phyloP scores from a whole-genome alignment of 164 flowering plant genomes.

The Umbellularia californica region DNA sequence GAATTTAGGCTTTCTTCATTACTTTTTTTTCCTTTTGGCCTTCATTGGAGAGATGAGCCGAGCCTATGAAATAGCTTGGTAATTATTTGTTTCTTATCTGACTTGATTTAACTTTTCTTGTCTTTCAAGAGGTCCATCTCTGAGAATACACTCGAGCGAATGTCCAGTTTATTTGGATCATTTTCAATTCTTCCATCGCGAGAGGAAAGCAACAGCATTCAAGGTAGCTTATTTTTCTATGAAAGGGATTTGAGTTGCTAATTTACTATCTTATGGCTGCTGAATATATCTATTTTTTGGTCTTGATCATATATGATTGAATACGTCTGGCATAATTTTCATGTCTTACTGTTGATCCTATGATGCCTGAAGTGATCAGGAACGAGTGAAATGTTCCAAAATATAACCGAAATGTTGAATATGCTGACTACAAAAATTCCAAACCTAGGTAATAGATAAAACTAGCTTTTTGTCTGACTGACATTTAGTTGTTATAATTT shows the following conservation, averaged over 20 bases:
- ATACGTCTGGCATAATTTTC: background rate
- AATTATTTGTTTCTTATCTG: background rate
- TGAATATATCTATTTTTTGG: background rate
- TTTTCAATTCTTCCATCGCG: constrained; percentile 52
- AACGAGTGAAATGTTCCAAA: too few relatives aligned
- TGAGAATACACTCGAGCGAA: constrained; percentile 63
- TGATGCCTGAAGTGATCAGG: too few relatives aligned
- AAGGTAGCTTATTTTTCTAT: background rate
- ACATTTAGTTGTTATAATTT: too few relatives aligned
- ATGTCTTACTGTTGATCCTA: background rate
- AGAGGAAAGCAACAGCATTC: constrained; percentile 56
- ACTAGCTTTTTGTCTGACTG: too few relatives aligned
- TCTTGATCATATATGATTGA: background rate
- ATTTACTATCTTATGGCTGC: background rate
- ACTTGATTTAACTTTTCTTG: constrained; percentile 27
- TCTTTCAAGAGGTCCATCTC: constrained; percentile 72
- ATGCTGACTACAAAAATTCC: too few relatives aligned
- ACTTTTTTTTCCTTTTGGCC: too few relatives aligned
- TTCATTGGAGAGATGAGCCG: background rate
- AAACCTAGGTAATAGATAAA: too few relatives aligned
- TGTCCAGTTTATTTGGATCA: constrained; percentile 75
- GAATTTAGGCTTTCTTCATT: too few relatives aligned
- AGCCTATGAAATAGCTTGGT: background rate
- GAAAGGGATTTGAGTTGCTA: background rate
- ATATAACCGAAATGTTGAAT: too few relatives aligned